phyloP scores from a whole-genome alignment of 2,329 filamentous ascomycete genomes.

The Chaetomiaceae sp. region DNA sequence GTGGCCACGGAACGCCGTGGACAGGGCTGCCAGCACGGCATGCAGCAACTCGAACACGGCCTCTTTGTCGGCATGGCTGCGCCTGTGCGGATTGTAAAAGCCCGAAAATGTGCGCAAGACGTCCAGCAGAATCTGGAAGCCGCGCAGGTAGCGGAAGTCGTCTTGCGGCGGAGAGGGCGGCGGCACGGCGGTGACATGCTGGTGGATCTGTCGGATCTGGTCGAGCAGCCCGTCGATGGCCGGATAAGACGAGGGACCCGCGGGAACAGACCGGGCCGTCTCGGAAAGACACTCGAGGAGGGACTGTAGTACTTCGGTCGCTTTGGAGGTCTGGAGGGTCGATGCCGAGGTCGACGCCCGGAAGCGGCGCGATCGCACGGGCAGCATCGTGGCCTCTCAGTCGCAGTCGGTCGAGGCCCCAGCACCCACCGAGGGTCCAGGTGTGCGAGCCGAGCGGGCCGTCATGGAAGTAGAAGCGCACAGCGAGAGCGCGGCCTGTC shows the following conservation, averaged over 20 bases:
- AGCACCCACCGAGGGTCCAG: conserved; percentile 33
- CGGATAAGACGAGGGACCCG: conserved; percentile 44
- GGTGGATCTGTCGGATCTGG: conserved; percentile 59
- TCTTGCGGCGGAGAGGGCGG: conserved; percentile 57
- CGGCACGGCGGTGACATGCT: conserved; percentile 47
- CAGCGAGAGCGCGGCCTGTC: no score
- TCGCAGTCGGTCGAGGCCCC: conserved; percentile 17
- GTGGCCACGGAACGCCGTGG: conserved; percentile 69
- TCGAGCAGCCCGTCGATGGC: conserved; percentile 44
- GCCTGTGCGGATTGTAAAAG: conserved; percentile 64
- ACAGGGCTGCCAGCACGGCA: conserved; percentile 65
- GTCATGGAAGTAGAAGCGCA: conserved; percentile 24
- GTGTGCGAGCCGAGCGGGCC: conserved; percentile 13
- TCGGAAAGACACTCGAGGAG: conserved; percentile 45
- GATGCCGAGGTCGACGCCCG: conserved; percentile 60
- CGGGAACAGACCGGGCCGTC: conserved; percentile 28
- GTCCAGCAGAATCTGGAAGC: conserved; percentile 68
- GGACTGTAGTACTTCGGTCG: conserved; percentile 51
- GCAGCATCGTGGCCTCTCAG: conserved; percentile 42
- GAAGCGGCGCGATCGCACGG: conserved; percentile 49
- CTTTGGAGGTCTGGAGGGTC: conserved; percentile 50
- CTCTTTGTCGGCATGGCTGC: conserved; percentile 55
- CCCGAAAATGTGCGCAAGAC: conserved; percentile 66
- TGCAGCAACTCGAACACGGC: conserved; percentile 64
- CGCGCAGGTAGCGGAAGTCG: conserved; percentile 72